Evolutionary conservation across 2,329 filamentous ascomycete species (phyloP), one percentile per base, ranked within the genome.

Genomic region (Colletotrichum magnum): DNA sequence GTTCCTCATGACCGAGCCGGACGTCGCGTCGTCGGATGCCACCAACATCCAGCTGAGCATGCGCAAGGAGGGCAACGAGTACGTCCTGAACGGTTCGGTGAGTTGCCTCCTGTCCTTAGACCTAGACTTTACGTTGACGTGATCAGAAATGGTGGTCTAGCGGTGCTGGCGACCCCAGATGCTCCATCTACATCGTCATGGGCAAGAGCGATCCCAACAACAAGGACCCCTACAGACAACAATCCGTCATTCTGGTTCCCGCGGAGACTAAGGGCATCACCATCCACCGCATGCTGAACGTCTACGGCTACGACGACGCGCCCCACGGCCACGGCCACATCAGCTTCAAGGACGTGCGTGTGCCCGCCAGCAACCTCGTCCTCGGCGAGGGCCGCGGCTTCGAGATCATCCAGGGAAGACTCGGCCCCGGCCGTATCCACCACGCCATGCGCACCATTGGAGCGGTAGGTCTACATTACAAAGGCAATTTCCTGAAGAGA

Each of bases 231-330:
- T 97, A 98, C 88, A 89, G 89, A 77, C 95, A 98, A 78, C 96
- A 98, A 82, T 98, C 94, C 28, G 95, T 99, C 71, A 89, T 98
- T 58, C 86, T 98, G 32, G 96, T 98, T 16, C 94, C 95, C 2
- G 89, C 93, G 18, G 86, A 89, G 72, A 90, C 93, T 1, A 92
- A 93, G 21, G 96, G 96, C 66, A 92, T 98, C 77, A 97, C 90
- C n/a, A 92, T 98, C 75, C 89, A 97, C 82, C 92, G 96, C 74
- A 97, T 98, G 94, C 86, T 99, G 64, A 92, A 88, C 58, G 95
- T 98, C 73, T 97, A 97, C 81, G 96, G 96, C 67, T 98, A 94
- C 83, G 96, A 98, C 79, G 96, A 99, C 76, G 96, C 96, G n/a
- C 96, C 96, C 2, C 96, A 99, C 80, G 96, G 96, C 64, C 96